These are phyloP conservation scores for Acanthamoeba triangularis DNA, from an alignment of 208 protist genomes.

Conservation along the genomic window DNA sequence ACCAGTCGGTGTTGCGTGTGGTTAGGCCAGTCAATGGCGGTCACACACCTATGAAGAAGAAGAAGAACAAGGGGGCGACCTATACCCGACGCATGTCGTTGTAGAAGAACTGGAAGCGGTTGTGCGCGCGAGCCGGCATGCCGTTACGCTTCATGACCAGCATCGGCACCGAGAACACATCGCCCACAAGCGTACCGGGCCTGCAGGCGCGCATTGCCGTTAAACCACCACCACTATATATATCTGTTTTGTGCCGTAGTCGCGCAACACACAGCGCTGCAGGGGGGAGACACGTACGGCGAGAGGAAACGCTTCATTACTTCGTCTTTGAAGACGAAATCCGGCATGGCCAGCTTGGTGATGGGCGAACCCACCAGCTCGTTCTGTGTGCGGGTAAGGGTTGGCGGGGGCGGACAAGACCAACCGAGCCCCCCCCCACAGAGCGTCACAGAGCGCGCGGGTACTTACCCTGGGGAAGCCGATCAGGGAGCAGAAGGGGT, in stretches of 20 bases:
- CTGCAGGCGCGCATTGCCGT: not conserved
- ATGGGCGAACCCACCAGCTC: constrained; percentile 9
- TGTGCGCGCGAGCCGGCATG: constrained; percentile 15
- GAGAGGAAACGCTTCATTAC: not conserved
- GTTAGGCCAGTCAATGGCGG: not conserved
- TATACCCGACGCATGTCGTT: not conserved
- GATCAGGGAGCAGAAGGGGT: not conserved
- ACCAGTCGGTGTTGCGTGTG: not conserved
- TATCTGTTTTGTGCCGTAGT: too few species aligned
- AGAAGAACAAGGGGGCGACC: not conserved
- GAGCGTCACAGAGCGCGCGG: not conserved
- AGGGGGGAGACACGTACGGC: not conserved
- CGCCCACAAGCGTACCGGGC: not conserved
- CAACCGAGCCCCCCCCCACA: too few species aligned
- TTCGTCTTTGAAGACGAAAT: constrained; percentile 25
- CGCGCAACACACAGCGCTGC: not conserved
- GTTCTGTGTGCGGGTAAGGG: not conserved
- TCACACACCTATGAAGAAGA: not conserved
- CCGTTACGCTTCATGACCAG: constrained; percentile 21
- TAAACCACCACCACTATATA: not conserved
- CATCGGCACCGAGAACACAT: constrained; percentile 17
- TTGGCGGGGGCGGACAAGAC: not conserved
- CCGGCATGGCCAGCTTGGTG: constrained; percentile 21
- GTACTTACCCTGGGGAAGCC: not conserved
- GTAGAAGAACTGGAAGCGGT: constrained; percentile 49